phyloP scores from a whole-genome alignment of 495 filamentous ascomycete species.

The Tuber calosporum region DNA sequence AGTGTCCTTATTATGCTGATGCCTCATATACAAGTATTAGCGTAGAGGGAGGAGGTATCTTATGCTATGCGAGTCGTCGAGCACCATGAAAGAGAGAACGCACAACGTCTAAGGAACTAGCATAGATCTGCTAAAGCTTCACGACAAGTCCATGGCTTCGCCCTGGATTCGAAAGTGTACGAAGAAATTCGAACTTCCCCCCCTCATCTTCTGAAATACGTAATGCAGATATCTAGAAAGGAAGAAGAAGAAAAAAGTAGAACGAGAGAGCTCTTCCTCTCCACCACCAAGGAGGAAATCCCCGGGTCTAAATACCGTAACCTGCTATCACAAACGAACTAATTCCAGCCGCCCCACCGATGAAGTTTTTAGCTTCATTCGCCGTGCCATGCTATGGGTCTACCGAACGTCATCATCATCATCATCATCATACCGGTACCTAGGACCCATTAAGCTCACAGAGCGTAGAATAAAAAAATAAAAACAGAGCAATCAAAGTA shows the following conservation, averaged over 20 bases:
- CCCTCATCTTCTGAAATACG: not conserved
- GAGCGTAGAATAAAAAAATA: not conserved
- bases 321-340: not conserved
- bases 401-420: not conserved
- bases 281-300: not conserved
- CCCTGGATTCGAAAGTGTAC: too few species aligned
- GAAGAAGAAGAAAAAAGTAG: not conserved
- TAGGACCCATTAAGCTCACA: not conserved
- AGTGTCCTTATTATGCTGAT: not conserved
- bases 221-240: not conserved
- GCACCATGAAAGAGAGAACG: not conserved
- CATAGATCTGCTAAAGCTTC: not conserved
- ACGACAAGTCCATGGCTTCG: not conserved
- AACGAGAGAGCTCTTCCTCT: not conserved
- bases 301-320: not conserved
- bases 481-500: not conserved
- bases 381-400: not conserved
- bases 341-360: not conserved
- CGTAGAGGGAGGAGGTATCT: not conserved
- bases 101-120: not conserved
- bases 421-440: not conserved
- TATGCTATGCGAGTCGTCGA: not conserved
- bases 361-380: not conserved
- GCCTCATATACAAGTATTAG: not conserved
- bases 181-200: too few species aligned